Base-by-base conservation (phyloP, 352 stramenopile species). In the Pythium folliculosum region DNA sequence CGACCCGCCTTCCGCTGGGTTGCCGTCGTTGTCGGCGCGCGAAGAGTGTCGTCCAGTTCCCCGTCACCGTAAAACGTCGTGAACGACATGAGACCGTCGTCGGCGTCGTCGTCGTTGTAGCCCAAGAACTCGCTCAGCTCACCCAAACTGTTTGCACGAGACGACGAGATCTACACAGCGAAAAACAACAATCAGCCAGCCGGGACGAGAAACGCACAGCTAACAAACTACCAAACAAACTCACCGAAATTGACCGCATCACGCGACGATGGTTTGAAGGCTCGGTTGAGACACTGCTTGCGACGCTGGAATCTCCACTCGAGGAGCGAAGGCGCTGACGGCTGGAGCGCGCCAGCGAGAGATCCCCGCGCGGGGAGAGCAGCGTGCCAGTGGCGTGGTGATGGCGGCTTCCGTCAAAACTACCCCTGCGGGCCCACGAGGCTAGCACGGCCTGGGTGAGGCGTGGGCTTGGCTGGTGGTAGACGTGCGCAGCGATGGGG, bases 231-330 rank as follows among this genome's bases (percentile, higher is more conserved):
- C 6, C 6, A 40, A 40, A 66, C 27, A 8, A 30, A 80, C 80
- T 56, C 77, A 94, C 85, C 58, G 80, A 86, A 8, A 78, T 32
- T 5, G 81, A 91, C 16, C 70, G 78, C 5, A 75, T 84, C 12
- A 88, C 68, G 21, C 83, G 78, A 2, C 85, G 85, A 58, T 89
- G 75, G 14, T 79, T 84, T 17, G 82, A 64, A 6, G 78, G 62
- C 9, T 85, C 64, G 0, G 85, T 94, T 8, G 75, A 84, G 9
- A 76, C 83, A 35, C 81, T 89, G 56, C 82, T 91, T 32, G 71
- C 59, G n/a, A 93, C 73, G 56, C 85, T 93, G 6, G 72, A 77
- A 16, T 73, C 82, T 5, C 60, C 73, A 19, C 71, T 73, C 14
- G 57, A 54, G 13, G 58, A 56, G 21, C 58, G 58, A n/a, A 10